phyloP scores from a whole-genome alignment of 2,329 filamentous ascomycete species.

The Penicillium crustosum region DNA sequence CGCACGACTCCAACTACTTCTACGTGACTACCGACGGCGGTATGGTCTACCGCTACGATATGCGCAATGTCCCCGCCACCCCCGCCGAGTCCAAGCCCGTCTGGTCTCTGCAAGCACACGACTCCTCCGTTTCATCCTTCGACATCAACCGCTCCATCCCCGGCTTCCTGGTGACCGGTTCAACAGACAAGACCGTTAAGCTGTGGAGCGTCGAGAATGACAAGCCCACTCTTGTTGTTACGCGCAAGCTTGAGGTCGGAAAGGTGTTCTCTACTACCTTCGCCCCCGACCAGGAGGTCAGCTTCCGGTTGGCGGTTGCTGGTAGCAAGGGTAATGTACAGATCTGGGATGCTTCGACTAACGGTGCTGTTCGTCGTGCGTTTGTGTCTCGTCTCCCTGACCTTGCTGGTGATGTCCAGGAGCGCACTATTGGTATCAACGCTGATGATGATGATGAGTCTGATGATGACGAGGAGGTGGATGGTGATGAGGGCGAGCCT shows the following conservation, averaged over 20 bases:
- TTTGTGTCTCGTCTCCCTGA: slow-evolving; percentile 72
- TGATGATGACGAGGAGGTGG: slow-evolving; percentile 60
- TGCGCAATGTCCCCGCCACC: slow-evolving; percentile 70
- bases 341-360: slow-evolving; percentile 96
- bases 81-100: slow-evolving; percentile 77
- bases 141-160: slow-evolving; percentile 88
- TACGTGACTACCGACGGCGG: slow-evolving; percentile 93
- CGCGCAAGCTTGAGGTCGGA: slow-evolving; percentile 87
- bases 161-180: slow-evolving; percentile 90
- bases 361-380: slow-evolving; percentile 76
- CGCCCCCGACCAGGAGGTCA: slow-evolving; percentile 84
- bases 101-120: slow-evolving; percentile 95
- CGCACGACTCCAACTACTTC: slow-evolving; percentile 89
- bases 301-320: slow-evolving; percentile 87
- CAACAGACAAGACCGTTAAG: slow-evolving; percentile 92
- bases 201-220: slow-evolving; percentile 85
- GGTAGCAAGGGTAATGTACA: slow-evolving; percentile 91
- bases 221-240: slow-evolving; percentile 86
- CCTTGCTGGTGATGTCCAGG: slow-evolving; percentile 62
- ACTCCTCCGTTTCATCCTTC: slow-evolving; percentile 86
- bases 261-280: slow-evolving; percentile 92
- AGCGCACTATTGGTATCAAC: slow-evolving; percentile 74
- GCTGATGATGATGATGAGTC: slow-evolving; percentile 66
- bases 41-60: slow-evolving; percentile 87
- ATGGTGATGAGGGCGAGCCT: slow-evolving; percentile 49